phyloP scores from a whole-genome alignment of 441 rosid genomes.

The Erysimum cheiri region DNA sequence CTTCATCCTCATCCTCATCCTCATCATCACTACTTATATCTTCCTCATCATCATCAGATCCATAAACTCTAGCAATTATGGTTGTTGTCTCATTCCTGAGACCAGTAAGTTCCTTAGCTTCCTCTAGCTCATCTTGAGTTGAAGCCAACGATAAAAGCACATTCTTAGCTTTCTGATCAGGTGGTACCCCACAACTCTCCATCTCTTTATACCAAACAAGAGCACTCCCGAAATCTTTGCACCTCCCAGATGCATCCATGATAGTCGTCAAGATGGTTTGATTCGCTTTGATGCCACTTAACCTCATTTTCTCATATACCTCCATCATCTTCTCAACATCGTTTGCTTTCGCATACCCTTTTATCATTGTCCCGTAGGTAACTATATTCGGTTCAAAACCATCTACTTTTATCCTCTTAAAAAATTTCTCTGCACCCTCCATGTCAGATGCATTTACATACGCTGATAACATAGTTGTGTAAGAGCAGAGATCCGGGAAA shows the following conservation, averaged over 20 bases:
- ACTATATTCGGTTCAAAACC: slow-evolving; percentile 72
- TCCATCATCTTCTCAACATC: slow-evolving; percentile 78
- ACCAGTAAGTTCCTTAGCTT: slow-evolving; percentile 70
- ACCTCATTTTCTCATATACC: slow-evolving; percentile 70
- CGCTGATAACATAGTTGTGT: slow-evolving; percentile 94
- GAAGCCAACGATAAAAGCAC: slow-evolving; percentile 77
- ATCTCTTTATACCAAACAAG: slow-evolving; percentile 80
- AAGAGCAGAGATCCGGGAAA: slow-evolving; percentile 82
- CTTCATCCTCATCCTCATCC: slow-evolving; percentile 30
- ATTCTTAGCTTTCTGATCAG: slow-evolving; percentile 95
- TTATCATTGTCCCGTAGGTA: slow-evolving; percentile 81
- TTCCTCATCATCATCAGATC: slow-evolving; percentile 45
- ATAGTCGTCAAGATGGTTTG: slow-evolving; percentile 82
- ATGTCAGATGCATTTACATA: slow-evolving; percentile 87
- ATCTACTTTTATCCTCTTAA: slow-evolving; percentile 71
- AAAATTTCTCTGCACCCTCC: slow-evolving; percentile 91
- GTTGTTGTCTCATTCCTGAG: slow-evolving; percentile 35
- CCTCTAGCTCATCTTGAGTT: slow-evolving; percentile 65
- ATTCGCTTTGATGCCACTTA: slow-evolving; percentile 65
- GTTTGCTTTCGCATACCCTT: slow-evolving; percentile 79
- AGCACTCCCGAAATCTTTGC: slow-evolving; percentile 77
- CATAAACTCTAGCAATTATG: slow-evolving; percentile 36
- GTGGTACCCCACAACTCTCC: slow-evolving; percentile 62
- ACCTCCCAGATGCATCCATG: slow-evolving; percentile 92
- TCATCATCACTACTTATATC: slow-evolving; percentile 39